Conservation (phyloP, 202 grass and related monocot species). For the Zizania palustris region DNA sequence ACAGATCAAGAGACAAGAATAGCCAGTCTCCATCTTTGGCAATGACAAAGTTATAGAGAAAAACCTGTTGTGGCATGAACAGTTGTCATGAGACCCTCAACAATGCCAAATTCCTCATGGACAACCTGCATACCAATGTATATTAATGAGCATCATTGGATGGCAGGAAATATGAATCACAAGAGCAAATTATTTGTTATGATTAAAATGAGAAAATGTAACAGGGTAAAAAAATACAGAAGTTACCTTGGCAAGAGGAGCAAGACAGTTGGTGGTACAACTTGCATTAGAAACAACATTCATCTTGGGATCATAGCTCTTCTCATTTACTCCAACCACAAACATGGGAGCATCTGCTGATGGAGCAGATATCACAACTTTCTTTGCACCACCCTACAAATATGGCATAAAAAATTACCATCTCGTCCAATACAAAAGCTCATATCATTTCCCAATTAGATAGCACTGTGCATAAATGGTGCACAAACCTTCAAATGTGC, state of each 20-base stretch:
- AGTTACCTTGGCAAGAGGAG: slow-evolving; percentile 91
- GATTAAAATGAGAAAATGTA: not conserved
- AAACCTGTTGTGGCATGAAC: slow-evolving; percentile 99
- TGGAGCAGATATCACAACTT: slow-evolving; percentile 98
- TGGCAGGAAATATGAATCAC: slow-evolving; percentile 12
- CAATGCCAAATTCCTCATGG: slow-evolving; percentile 96
- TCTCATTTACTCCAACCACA: slow-evolving; percentile 95
- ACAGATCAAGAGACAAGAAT: not conserved
- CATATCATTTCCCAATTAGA: slow-evolving; percentile 1
- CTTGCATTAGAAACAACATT: slow-evolving; percentile 97
- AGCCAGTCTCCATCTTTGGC: not conserved
- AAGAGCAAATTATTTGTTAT: slow-evolving; percentile 6
- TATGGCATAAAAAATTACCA: slow-evolving; percentile 38
- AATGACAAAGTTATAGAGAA: slow-evolving; percentile 13
- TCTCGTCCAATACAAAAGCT: slow-evolving; percentile 17
- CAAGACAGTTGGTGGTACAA: slow-evolving; percentile 97
- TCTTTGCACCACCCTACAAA: slow-evolving; percentile 88
- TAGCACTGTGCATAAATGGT: slow-evolving; percentile 4
- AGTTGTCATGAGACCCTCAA: slow-evolving; percentile 97
- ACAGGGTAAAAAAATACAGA: slow-evolving; percentile 2
- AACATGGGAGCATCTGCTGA: slow-evolving; percentile 97
- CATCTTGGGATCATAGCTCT: slow-evolving; percentile 74
- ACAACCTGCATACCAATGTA: slow-evolving; percentile 61
- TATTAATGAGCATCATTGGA: slow-evolving; percentile 28
- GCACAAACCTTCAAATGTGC: slow-evolving; percentile 80